A percentile compares a stretch with the other conserved stretches of the same genome.
Evolutionary conservation across 768 basidiomycete genomes (phyloP).

Genomic region (Lanmaoa rubissima): DNA sequence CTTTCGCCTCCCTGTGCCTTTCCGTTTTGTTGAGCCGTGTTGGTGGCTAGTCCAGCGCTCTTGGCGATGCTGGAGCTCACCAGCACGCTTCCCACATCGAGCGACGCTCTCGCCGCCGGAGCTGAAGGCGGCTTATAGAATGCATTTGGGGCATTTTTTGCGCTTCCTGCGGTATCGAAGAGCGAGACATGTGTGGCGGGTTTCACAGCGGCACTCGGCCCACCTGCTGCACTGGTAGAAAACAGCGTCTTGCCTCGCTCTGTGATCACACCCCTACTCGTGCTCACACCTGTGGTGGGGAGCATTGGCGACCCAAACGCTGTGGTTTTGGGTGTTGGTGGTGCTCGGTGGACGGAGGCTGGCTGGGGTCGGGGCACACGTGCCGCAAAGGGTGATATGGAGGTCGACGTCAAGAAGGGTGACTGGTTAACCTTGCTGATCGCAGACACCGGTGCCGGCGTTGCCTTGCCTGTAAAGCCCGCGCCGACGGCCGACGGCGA

Average conservation of each 20-base stretch:
- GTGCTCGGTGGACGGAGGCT: not conserved
- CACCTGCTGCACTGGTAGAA: not conserved
- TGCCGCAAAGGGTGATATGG: conserved; percentile 8
- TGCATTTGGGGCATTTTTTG: conserved; percentile 57
- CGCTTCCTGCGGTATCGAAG: conserved; percentile 47
- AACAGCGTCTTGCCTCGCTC: conserved; percentile 20
- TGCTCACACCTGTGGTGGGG: not conserved
- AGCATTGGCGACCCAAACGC: conserved; percentile 28
- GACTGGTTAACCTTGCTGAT: not conserved
- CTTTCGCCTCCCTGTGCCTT: not conserved
- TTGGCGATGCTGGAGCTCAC: not conserved
- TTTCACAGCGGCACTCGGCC: conserved; percentile 3
- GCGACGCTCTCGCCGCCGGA: not conserved
- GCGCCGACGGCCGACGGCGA: conserved; percentile 3
- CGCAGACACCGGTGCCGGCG: not conserved
- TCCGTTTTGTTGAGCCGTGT: conserved; percentile 3
- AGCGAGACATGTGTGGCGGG: conserved; percentile 21
- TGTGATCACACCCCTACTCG: conserved; percentile 7
- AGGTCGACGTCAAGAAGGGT: not conserved
- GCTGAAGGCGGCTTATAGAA: conserved; percentile 57
- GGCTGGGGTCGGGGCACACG: conserved; percentile 4
- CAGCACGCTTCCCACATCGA: conserved; percentile 2
- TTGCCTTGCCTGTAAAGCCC: conserved; percentile 4
- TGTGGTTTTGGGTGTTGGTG: conserved; percentile 23
- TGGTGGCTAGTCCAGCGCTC: not conserved